Evolutionary conservation across 2,329 filamentous ascomycete species (phyloP), one percentile per base, ranked within the genome.

Genomic region (Aspergillus bombycis): DNA sequence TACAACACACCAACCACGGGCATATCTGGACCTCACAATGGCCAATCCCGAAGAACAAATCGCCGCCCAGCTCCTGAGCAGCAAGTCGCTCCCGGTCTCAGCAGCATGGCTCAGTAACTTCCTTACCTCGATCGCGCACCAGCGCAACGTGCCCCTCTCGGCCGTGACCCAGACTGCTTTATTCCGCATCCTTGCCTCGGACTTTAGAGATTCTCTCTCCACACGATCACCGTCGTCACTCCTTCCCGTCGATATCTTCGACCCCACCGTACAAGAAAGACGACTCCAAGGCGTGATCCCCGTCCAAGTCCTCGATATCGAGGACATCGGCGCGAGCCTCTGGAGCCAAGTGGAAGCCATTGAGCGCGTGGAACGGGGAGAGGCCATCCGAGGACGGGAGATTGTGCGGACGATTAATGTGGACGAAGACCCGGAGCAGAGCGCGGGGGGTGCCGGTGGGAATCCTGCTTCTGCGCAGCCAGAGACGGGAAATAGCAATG

Each of bases 331-430:
- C 2, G 84, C 86, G 58, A 93, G 90, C 70, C 86, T 91, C 58
- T 96, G 94, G 92, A 90, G 92, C 67, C 93, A 97, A 77, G 86
- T 97, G 36, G 93, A 97, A 76, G 88, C 89, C 38, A 87, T 85
- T 48, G 83, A 82, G 57, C 81, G 83, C 10, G 74, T 85, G 3
- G 84, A 86, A 69, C 78, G 80, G 14, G 78, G 82, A 6, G 81
- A 84, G 63, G 79, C 82, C 2, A 75, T 82, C n/a, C 80, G 81
- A 46, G 95, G 95, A 0, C 81, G 93, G 11, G 91, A 97, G 75
- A 88, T 99, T 34, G 88, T 98, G 21, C 86, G 94, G 3, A 86
- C 95, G 0, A 84, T 88, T 0, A 83, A 83, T 3, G 83, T 83
- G 12, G 84, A 83, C 1, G 83, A 83, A 6, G 82, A 79, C 4